phyloP scores from a whole-genome alignment of 225 moss, liverwort and hornwort species.

The Antitrichia curtipendula region DNA sequence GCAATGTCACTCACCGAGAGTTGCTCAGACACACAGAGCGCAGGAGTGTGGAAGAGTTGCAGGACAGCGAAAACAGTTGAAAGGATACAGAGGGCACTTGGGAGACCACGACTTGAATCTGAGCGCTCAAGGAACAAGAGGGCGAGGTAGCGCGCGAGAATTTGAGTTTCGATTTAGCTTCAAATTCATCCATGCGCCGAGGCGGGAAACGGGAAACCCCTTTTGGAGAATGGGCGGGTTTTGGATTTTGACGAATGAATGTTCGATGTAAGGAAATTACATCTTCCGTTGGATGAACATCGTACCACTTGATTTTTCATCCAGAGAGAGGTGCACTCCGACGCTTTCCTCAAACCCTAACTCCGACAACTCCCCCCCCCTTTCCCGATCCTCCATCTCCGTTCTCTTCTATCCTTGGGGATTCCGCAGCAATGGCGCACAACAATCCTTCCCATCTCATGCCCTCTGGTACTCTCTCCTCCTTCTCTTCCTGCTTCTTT shows the following conservation, averaged over 20 bases:
- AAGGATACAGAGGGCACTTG: neutral
- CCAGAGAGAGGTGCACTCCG: neutral
- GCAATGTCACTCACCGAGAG: neutral
- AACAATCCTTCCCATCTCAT: constrained; percentile 98
- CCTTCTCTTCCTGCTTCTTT: neutral
- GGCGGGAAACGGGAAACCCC: constrained; percentile 14
- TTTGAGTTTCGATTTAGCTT: constrained; percentile 3
- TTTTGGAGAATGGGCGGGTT: neutral
- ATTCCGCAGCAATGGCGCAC: constrained; percentile 55
- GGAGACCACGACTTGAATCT: neutral
- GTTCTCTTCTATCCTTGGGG: neutral
- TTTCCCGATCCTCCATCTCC: neutral
- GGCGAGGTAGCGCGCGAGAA: constrained; percentile 12
- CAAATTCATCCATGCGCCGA: constrained; percentile 15
- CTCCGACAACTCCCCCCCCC: neutral
- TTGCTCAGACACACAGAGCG: neutral
- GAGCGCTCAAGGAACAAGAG: neutral
- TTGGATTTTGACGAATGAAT: neutral
- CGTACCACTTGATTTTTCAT: too few species aligned
- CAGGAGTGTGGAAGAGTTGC: neutral
- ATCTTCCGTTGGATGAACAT: neutral
- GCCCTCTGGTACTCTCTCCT: constrained; percentile 61
- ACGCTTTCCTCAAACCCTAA: neutral
- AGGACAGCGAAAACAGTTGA: too few species aligned
- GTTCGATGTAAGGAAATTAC: too few species aligned